phyloP scores from a whole-genome alignment of 2,329 filamentous ascomycete species.

The Trichoderma simmonsii region DNA sequence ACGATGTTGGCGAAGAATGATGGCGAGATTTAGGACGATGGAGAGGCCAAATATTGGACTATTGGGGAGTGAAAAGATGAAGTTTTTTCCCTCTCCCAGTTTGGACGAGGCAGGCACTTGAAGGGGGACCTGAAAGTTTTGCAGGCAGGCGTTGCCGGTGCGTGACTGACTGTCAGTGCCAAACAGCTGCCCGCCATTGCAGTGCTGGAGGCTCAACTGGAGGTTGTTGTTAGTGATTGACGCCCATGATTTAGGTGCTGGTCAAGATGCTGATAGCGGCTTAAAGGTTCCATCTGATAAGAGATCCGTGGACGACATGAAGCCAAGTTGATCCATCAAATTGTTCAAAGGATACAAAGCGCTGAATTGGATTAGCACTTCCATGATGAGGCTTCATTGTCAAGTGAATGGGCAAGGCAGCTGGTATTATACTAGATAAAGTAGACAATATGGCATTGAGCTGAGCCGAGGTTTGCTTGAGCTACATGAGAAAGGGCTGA shows the following conservation, averaged over 20 bases:
- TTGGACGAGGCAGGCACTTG: neutral
- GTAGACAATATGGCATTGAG: neutral
- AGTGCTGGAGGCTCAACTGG: neutral
- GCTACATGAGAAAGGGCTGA: neutral
- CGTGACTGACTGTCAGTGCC: conserved; percentile 12
- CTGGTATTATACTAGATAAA: neutral
- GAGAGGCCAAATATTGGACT: neutral
- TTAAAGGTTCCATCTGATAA: neutral
- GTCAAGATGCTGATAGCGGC: no score
- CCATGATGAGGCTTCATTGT: neutral
- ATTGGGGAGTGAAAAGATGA: neutral
- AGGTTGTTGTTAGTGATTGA: neutral
- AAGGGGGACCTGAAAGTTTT: neutral
- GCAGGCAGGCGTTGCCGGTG: neutral
- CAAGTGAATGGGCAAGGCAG: neutral
- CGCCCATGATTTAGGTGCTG: neutral
- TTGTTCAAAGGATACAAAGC: neutral
- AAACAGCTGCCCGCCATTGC: conserved; percentile 1
- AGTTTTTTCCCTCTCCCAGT: fast-evolving
- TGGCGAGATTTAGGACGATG: conserved; percentile 1
- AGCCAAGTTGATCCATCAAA: neutral
- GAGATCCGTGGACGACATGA: neutral
- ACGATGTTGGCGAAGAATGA: conserved; percentile 17
- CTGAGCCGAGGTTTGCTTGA: neutral
- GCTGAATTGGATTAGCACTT: neutral